Evolutionary conservation across 495 filamentous ascomycete genomes (phyloP).

Genomic region (Penicillium waksmanii): DNA sequence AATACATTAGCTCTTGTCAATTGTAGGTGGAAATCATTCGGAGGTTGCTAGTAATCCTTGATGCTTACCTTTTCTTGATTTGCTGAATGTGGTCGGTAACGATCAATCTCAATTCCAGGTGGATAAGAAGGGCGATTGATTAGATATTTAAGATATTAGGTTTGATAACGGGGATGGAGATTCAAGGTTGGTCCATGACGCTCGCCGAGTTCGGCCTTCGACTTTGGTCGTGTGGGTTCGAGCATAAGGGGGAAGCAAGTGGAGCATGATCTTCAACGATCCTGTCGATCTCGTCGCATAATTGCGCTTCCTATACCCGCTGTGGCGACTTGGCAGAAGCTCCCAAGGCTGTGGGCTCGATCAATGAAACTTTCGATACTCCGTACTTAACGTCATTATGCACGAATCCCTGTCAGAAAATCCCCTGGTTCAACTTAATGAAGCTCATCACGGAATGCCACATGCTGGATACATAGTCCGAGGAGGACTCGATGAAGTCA

Average conservation of each 20-base stretch:
- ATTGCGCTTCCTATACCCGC: not conserved
- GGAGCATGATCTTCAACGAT: conserved; percentile 12
- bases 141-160: not conserved
- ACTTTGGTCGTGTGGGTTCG: not conserved
- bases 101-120: not conserved
- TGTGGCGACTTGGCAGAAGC: too few relatives aligned
- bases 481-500: too few relatives aligned
- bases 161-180: too few relatives aligned
- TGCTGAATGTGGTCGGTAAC: not conserved
- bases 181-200: not conserved
- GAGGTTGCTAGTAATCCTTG: not conserved
- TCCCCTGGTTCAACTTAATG: too few relatives aligned
- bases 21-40: too few relatives aligned
- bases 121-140: not conserved
- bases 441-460: too few relatives aligned
- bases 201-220: not conserved
- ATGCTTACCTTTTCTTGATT: not conserved
- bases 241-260: conserved; percentile 1
- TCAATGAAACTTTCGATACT: too few relatives aligned
- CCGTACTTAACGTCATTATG: too few relatives aligned
- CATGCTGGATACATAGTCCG: too few relatives aligned
- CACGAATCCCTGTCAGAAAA: too few relatives aligned
- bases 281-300: conserved; percentile 9
- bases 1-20: too few relatives aligned
- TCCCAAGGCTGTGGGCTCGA: too few relatives aligned